These are phyloP conservation scores for Carex pumila DNA, from an alignment of 176 grass and related monocot species.

Conservation along the genomic window DNA sequence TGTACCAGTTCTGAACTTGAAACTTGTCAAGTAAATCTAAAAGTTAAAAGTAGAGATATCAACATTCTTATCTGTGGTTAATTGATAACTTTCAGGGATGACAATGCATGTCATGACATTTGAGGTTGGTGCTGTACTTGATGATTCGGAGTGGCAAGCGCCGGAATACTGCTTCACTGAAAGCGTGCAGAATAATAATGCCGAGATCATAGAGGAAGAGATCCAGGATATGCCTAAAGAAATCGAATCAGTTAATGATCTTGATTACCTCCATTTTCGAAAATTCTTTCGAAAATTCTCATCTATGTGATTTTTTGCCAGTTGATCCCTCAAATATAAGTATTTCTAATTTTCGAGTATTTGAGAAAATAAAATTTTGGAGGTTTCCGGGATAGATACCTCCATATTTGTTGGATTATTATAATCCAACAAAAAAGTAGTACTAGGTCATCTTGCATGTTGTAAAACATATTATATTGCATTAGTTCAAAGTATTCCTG, in stretches of 20 bases:
- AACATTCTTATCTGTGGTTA: neutral
- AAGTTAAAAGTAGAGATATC: neutral
- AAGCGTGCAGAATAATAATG: neutral
- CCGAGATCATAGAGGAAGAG: neutral
- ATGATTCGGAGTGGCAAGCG: slow-evolving; percentile 40
- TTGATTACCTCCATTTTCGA: slow-evolving; percentile 17
- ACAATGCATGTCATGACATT: slow-evolving; percentile 39
- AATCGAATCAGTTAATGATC: neutral
- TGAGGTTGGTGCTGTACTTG: slow-evolving; percentile 31
- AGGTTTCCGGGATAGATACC: neutral
- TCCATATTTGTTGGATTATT: neutral
- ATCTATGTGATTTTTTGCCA: slow-evolving; percentile 3
- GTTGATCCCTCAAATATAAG: neutral
- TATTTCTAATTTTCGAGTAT: neutral
- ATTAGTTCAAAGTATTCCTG: neutral
- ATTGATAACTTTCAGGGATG: slow-evolving; percentile 26
- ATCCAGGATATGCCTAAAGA: neutral
- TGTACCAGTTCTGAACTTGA: neutral
- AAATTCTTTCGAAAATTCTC: slow-evolving; percentile 18
- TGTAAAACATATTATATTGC: neutral
- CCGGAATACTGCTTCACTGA: slow-evolving; percentile 30
- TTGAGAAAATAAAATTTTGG: neutral
- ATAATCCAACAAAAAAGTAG: neutral
- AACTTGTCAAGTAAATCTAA: neutral
- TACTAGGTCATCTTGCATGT: neutral